Percentiles rank a stretch among this genome's conserved stretches.
phyloP scores from a whole-genome alignment of 2,329 filamentous ascomycete genomes.

The Ophiostoma pallidulum region DNA sequence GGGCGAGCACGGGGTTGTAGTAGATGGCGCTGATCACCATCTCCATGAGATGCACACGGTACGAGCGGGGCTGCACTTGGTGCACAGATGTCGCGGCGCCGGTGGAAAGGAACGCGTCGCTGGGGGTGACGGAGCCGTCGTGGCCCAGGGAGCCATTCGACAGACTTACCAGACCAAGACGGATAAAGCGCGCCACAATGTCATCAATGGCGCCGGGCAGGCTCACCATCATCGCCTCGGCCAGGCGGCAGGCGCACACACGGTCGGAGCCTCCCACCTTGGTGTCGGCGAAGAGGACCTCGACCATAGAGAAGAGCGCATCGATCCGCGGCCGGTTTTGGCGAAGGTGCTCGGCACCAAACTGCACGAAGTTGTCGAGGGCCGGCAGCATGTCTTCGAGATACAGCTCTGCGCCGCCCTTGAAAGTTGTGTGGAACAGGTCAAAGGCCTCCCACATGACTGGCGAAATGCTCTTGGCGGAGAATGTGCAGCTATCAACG shows the following conservation, averaged over 20 bases:
- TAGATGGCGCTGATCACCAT: conserved; percentile 98
- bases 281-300: conserved; percentile 85
- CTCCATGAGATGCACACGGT: conserved; percentile 94
- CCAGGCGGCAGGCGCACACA: conserved; percentile 95
- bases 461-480: conserved; percentile 86
- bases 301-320: conserved; percentile 86
- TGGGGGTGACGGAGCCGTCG: conserved; percentile 33
- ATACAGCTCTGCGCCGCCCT: conserved; percentile 91
- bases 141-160: conserved; percentile 39
- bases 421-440: conserved; percentile 93
- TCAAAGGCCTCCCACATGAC: conserved; percentile 99
- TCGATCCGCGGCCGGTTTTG: conserved; percentile 80
- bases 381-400: conserved; percentile 98
- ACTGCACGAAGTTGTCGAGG: conserved; percentile 95
- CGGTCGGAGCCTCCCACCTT: conserved; percentile 90
- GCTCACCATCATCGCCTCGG: conserved; percentile 94
- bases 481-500: conserved; percentile 97
- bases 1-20: conserved; percentile 81
- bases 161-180: conserved; percentile 78
- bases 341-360: conserved; percentile 69
- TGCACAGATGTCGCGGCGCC: conserved; percentile 15
- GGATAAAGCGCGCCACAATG: conserved; percentile 80
- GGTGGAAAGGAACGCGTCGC: conserved; percentile 8
- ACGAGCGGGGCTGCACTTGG: conserved; percentile 72
- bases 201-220: conserved; percentile 80